phyloP scores from a whole-genome alignment of 2,329 filamentous ascomycete genomes.

The Apiospora phragmitis region DNA sequence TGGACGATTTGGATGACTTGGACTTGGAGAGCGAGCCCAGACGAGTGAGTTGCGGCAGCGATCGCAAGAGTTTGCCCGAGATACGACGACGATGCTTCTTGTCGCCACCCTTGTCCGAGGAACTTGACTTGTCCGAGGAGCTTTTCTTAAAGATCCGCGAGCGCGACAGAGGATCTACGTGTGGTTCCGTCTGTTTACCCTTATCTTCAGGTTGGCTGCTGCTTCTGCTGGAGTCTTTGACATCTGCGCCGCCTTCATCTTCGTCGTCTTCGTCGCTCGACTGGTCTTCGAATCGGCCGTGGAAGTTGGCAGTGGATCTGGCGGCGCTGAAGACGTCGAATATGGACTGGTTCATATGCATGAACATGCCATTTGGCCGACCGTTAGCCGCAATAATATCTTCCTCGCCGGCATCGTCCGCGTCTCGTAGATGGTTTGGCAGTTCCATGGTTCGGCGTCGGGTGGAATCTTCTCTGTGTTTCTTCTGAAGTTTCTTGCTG shows the following conservation, averaged over 20 bases:
- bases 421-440: slow-evolving; percentile 52
- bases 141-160: slow-evolving; percentile 33
- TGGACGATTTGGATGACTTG: slow-evolving; percentile 41
- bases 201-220: slow-evolving; percentile 13
- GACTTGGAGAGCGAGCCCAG: slow-evolving; percentile 41
- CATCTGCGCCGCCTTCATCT: slow-evolving; percentile 35
- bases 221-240: slow-evolving; percentile 14
- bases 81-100: slow-evolving; percentile 57
- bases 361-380: slow-evolving; percentile 43
- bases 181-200: slow-evolving; percentile 22
- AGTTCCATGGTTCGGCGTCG: slow-evolving; percentile 46
- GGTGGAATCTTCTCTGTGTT: slow-evolving; percentile 36
- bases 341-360: slow-evolving; percentile 91
- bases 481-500: slow-evolving; percentile 47
- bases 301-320: slow-evolving; percentile 79
- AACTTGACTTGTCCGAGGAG: slow-evolving; percentile 30
- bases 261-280: slow-evolving; percentile 81
- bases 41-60: slow-evolving; percentile 60
- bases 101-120: slow-evolving; percentile 19
- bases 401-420: slow-evolving; percentile 51
- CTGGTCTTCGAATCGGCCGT: slow-evolving; percentile 74
- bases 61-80: slow-evolving; percentile 66
- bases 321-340: slow-evolving; percentile 91
- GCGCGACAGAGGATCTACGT: slow-evolving; percentile 14
- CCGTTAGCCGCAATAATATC: slow-evolving; percentile 45